Base-by-base conservation (phyloP, 2,329 filamentous ascomycete species). In the Myriosclerotinia curreyana region DNA sequence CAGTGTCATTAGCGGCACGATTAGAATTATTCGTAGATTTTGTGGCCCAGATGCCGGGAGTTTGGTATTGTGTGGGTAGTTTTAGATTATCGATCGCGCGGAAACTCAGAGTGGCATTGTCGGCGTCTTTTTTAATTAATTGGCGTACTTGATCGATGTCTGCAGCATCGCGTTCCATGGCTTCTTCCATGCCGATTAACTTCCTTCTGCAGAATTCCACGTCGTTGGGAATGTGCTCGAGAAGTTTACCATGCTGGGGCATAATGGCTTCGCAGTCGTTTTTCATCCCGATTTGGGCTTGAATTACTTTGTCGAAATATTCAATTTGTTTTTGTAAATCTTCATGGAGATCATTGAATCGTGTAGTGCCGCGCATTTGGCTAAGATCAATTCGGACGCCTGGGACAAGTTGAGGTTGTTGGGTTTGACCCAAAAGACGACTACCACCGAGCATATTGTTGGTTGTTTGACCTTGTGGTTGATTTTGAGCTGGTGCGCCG, bases 281-380 rank as follows among this genome's bases (percentile, higher is more conserved):
- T 73, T 91, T 88, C 76, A 89, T 88, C 65, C 83, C 82, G 72
- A 96, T 92, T 74, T 95, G 92, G 62, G 83, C 82, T 71, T 91
- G 85, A 70, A 99, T 94, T 68, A 88, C 86, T 65, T 85, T 84
- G 76, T 99, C 94, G 68, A 96, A 86, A 12, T 82, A 78, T 67
- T 91, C 86, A 67, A 99, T 90, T 69, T 91, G 80, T 67, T 86
- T 85, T 73, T 96, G 92, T 20, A 96, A 80, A 38, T 91, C 86
- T 69, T 94, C 89, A 66, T 90, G 86, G 36, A 96, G 87, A 76
- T 96, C 94, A 74, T 92, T 91, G 79, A 95, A 97, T 67, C 95
- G 91, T 4, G 92, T 96, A 0, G 93, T 96, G 20, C 90, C 89
- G 60, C 92, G 86, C 66, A 98, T 81, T 73, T 90, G 91, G 70